Percentiles rank a stretch among this genome's conserved stretches.
phyloP scores from a whole-genome alignment of 805 yeast genomes.

The Blastobotrys americana region DNA sequence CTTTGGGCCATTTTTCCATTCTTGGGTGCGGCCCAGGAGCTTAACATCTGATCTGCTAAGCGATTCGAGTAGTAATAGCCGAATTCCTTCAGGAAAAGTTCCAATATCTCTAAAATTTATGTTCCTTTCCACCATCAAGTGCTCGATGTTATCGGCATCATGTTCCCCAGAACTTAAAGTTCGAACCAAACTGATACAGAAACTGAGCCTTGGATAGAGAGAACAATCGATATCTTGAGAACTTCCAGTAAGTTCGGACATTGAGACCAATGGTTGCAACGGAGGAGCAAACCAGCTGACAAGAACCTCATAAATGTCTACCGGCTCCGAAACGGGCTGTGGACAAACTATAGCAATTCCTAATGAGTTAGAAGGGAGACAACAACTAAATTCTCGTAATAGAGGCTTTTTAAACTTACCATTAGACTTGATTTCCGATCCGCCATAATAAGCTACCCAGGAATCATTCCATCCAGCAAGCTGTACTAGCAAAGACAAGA shows the following conservation, averaged over 20 bases:
- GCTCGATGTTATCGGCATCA: slow-evolving; percentile 48
- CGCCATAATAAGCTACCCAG: slow-evolving; percentile 54
- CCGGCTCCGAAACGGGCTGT: slow-evolving; percentile 50
- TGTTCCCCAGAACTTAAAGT: slow-evolving; percentile 39
- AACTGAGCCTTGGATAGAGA: slow-evolving; percentile 11
- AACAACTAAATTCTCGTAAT: background rate
- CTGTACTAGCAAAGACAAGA: slow-evolving; percentile 53
- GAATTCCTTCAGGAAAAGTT: slow-evolving; percentile 66
- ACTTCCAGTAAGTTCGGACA: slow-evolving; percentile 11
- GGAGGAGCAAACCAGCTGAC: slow-evolving; percentile 38
- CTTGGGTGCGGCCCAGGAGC: background rate
- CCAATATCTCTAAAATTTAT: slow-evolving; percentile 46
- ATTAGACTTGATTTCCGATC: slow-evolving; percentile 9
- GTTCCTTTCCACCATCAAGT: slow-evolving; percentile 51
- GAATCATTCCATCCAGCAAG: slow-evolving; percentile 65
- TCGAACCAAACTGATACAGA: slow-evolving; percentile 12
- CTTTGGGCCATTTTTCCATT: slow-evolving; percentile 3
- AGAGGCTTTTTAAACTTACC: slow-evolving; percentile 14
- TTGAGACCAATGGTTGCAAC: slow-evolving; percentile 24
- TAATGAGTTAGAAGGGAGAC: too few species aligned
- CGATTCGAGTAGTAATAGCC: slow-evolving; percentile 53
- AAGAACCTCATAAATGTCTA: slow-evolving; percentile 51
- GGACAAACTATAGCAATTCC: slow-evolving; percentile 18
- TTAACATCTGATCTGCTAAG: background rate
- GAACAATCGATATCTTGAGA: slow-evolving; percentile 6